Evolutionary conservation across 2,329 filamentous ascomycete species (phyloP).

Genomic region (Colletotrichum sp.): DNA sequence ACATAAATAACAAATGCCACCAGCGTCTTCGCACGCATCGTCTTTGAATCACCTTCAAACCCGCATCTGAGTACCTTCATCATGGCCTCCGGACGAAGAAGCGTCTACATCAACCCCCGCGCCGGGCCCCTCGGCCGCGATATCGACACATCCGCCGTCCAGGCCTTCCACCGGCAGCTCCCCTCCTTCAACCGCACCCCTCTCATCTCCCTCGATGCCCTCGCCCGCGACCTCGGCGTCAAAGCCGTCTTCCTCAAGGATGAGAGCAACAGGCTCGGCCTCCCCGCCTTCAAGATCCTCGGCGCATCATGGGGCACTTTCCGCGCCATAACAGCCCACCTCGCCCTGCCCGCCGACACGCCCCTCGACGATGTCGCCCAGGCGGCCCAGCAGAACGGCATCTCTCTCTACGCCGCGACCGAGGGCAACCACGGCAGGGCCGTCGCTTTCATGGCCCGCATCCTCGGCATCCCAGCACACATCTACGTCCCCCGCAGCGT

Average conservation of each 20-base stretch:
- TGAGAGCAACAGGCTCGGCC: slow-evolving; percentile 69
- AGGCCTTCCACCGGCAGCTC: slow-evolving; percentile 62
- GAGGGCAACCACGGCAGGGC: slow-evolving; percentile 82
- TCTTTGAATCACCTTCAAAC: rapidly evolving
- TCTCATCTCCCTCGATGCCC: slow-evolving; percentile 51
- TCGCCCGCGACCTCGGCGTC: slow-evolving; percentile 65
- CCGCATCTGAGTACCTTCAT: not conserved
- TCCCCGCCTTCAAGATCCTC: slow-evolving; percentile 81
- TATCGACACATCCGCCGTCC: slow-evolving; percentile 14
- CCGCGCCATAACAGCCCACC: slow-evolving; percentile 53
- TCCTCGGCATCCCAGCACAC: slow-evolving; percentile 57
- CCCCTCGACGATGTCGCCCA: slow-evolving; percentile 47
- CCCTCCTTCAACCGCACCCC: slow-evolving; percentile 62
- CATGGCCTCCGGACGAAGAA: slow-evolving; percentile 25
- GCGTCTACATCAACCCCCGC: slow-evolving; percentile 28
- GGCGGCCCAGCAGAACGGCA: too few relatives aligned
- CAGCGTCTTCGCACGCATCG: not conserved
- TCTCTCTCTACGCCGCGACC: slow-evolving; percentile 68
- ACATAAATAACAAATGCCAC: not conserved
- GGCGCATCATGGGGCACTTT: slow-evolving; percentile 78
- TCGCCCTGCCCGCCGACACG: slow-evolving; percentile 47
- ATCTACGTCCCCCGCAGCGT: slow-evolving; percentile 70
- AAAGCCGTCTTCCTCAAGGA: slow-evolving; percentile 70
- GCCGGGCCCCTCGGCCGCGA: slow-evolving; percentile 12
- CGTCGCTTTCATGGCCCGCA: slow-evolving; percentile 69